Conservation (phyloP, 2,329 filamentous ascomycete species). For the Cladophialophora chaetospira region DNA sequence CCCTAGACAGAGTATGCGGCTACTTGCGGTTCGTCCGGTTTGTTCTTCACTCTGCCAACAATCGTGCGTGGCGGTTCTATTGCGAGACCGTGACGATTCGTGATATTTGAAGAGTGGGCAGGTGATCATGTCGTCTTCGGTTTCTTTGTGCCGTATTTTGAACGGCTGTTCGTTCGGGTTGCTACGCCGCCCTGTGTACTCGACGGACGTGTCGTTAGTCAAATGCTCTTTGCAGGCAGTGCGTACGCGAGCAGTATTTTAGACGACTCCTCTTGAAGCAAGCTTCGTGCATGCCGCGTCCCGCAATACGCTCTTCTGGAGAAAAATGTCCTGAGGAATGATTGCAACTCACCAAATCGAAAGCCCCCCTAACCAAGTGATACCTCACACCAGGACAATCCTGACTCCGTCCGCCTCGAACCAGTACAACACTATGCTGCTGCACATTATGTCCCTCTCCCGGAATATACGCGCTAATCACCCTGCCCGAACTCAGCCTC, state of each 20-base stretch:
- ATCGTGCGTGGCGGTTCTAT: too few relatives aligned
- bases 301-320: not conserved
- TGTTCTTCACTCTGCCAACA: too few relatives aligned
- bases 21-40: too few relatives aligned
- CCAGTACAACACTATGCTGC: conserved; percentile 95
- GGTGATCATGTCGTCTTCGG: conserved; percentile 71
- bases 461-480: conserved; percentile 91
- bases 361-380: conserved; percentile 83
- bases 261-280: too few relatives aligned
- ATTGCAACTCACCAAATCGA: conserved; percentile 80
- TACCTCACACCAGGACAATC: conserved; percentile 99
- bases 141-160: conserved; percentile 99
- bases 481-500: conserved; percentile 73
- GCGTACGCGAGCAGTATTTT: too few relatives aligned
- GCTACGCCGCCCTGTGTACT: conserved; percentile 77
- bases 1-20: too few relatives aligned
- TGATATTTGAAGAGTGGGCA: not conserved
- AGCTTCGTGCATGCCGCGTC: too few relatives aligned
- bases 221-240: not conserved
- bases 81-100: too few relatives aligned
- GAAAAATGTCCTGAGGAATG: not conserved
- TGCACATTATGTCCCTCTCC: conserved; percentile 98
- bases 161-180: conserved; percentile 78
- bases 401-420: conserved; percentile 89
- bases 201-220: not conserved